Conservation (phyloP, 1,284 basidiomycete species). For the Ceratobasidium sp. region DNA sequence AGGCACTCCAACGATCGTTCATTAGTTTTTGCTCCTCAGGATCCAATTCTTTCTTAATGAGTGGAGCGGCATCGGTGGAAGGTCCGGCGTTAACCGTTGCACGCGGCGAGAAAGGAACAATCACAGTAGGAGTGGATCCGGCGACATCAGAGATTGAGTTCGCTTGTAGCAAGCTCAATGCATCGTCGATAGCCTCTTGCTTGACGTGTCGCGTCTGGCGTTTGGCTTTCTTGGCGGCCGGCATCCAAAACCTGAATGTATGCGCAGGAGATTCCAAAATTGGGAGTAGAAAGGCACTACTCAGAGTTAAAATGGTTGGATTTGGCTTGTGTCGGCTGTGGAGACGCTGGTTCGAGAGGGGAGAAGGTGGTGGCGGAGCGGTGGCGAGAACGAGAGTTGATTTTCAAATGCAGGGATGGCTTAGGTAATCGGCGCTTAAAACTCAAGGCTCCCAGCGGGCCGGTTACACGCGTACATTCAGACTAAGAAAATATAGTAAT, state of each 20-base stretch:
- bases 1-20: background rate
- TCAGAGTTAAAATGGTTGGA: too few relatives aligned
- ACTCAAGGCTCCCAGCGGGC: too few relatives aligned
- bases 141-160: background rate
- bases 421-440: slow-evolving; percentile 24
- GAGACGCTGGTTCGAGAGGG: too few relatives aligned
- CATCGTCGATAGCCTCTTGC: slow-evolving; percentile 4
- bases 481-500: slow-evolving; percentile 4
- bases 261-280: background rate
- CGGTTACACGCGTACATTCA: background rate
- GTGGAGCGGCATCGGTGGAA: background rate
- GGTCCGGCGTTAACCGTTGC: background rate
- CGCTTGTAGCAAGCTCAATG: background rate
- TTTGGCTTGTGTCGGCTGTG: too few relatives aligned
- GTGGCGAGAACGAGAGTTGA: too few relatives aligned
- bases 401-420: too few relatives aligned
- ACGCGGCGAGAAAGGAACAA: background rate
- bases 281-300: too few relatives aligned
- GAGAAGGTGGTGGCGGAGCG: too few relatives aligned
- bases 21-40: background rate
- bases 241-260: background rate
- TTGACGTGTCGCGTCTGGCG: background rate
- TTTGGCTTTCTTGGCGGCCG: background rate
- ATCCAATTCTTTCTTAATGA: background rate
- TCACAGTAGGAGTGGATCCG: background rate